Percentiles rank a stretch among this genome's conserved stretches.
Conservation (phyloP, 257 asterid species). For the Solanum piurae region DNA sequence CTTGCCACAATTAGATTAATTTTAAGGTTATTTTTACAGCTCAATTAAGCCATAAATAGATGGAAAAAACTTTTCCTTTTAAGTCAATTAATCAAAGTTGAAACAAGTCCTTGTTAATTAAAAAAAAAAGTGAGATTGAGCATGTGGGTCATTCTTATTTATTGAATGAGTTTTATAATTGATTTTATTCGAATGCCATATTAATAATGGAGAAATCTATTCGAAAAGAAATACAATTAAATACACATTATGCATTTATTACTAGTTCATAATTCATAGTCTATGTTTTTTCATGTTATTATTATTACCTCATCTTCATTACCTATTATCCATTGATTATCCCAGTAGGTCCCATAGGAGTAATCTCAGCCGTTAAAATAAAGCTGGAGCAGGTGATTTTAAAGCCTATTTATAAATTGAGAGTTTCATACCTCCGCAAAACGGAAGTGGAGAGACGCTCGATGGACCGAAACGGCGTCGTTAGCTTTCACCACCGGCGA, state of each 20-base stretch:
- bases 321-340: not conserved
- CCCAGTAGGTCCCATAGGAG: not conserved
- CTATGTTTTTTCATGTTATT: not conserved
- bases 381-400: not conserved
- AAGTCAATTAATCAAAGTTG: not conserved
- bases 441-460: not conserved
- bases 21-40: too few relatives aligned
- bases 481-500: constrained; percentile 20
- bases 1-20: too few relatives aligned
- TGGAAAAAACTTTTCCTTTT: too few relatives aligned
- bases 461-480: constrained; percentile 46
- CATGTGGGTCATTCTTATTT: too few relatives aligned
- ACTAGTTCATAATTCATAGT: not conserved
- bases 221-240: too few relatives aligned
- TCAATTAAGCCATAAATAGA: too few relatives aligned
- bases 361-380: not conserved
- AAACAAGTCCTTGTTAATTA: too few relatives aligned
- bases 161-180: too few relatives aligned
- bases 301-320: not conserved
- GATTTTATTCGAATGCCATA: too few relatives aligned
- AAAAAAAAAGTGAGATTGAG: too few relatives aligned
- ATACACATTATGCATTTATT: not conserved
- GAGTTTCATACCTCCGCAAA: not conserved
- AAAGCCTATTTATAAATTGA: not conserved
- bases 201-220: too few relatives aligned